A percentile compares a stretch with the other conserved stretches of the same genome.
phyloP scores from a whole-genome alignment of 2,329 filamentous ascomycete genomes.

The Aspergillus quadrilineatus region DNA sequence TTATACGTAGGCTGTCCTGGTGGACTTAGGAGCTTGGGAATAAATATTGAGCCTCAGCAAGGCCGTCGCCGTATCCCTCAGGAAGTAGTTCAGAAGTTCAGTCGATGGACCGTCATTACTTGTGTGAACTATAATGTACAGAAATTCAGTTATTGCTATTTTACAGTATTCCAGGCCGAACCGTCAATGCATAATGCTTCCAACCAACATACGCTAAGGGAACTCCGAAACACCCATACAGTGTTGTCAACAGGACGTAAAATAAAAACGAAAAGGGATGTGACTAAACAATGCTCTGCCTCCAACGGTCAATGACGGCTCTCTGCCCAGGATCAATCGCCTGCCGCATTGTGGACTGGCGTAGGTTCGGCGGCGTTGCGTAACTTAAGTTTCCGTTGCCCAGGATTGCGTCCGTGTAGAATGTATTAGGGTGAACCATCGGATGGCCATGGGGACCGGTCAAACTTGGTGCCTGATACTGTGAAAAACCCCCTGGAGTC shows the following conservation, averaged over 20 bases:
- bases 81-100: background rate
- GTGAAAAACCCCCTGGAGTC: constrained; percentile 8
- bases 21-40: too few relatives aligned
- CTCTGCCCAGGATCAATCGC: constrained; percentile 52
- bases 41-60: background rate
- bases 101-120: background rate
- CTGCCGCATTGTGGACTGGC: constrained; percentile 30
- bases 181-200: constrained; percentile 6
- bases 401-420: constrained; percentile 29
- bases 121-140: background rate
- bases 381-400: constrained; percentile 30
- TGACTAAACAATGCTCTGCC: constrained; percentile 43
- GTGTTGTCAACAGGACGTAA: background rate
- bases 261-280: background rate
- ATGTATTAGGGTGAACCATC: constrained; percentile 26
- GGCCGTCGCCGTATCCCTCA: background rate
- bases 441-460: constrained; percentile 28
- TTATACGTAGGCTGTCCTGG: too few relatives aligned
- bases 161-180: constrained; percentile 5
- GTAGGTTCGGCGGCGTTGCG: constrained; percentile 25
- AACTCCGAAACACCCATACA: constrained; percentile 1
- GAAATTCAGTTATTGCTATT: constrained; percentile 1
- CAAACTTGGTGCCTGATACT: constrained; percentile 20
- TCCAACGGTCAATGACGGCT: constrained; percentile 61
- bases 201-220: constrained; percentile 8